phyloP scores from a whole-genome alignment of 129 eudicot species.

The sunflower (Helianthus annuus) region DNA sequence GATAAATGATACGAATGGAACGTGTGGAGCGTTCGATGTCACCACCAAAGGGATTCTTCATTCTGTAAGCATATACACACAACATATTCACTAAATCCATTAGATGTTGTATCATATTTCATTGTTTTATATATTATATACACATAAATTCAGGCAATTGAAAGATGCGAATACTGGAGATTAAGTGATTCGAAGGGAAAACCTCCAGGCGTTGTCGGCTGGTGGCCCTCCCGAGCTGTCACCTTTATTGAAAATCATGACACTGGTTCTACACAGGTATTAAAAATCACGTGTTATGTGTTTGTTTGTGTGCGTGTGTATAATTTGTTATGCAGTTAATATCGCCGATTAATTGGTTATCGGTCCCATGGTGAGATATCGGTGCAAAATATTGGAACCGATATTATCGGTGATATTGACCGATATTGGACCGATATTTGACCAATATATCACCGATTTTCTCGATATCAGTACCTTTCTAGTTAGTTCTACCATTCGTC shows the following conservation, averaged over 20 bases:
- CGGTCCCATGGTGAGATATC: too few relatives aligned
- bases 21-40: conserved; percentile 97
- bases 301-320: neutral
- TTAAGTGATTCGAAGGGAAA: conserved; percentile 82
- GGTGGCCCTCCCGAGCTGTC: conserved; percentile 99
- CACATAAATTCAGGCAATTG: conserved; percentile 64
- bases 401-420: too few relatives aligned
- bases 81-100: neutral
- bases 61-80: conserved; percentile 52
- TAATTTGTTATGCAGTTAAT: too few relatives aligned
- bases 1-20: conserved; percentile 84
- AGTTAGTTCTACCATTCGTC: too few relatives aligned
- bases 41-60: conserved; percentile 98
- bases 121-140: neutral
- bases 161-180: conserved; percentile 95
- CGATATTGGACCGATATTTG: too few relatives aligned
- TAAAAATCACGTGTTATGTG: neutral
- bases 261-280: conserved; percentile 99
- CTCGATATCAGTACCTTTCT: too few relatives aligned
- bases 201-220: conserved; percentile 97
- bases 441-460: too few relatives aligned
- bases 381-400: too few relatives aligned
- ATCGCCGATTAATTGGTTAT: too few relatives aligned
- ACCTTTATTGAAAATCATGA: conserved; percentile 99
- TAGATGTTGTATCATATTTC: neutral